phyloP scores from a whole-genome alignment of 176 grass and related monocot genomes.

The Stipa capillata region DNA sequence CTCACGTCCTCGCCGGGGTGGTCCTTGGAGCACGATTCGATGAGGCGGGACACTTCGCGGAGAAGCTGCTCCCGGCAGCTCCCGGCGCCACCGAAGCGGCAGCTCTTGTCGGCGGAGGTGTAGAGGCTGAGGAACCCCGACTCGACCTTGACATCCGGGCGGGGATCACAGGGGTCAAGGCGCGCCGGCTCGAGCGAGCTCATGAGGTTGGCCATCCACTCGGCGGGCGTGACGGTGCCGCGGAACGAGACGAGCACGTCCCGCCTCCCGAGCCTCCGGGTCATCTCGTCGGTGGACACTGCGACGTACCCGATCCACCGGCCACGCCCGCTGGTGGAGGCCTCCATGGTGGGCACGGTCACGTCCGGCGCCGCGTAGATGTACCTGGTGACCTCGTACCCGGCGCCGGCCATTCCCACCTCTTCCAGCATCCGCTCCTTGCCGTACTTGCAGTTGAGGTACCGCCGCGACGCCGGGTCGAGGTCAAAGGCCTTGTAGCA shows the following conservation, averaged over 20 bases:
- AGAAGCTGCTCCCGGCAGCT: background rate
- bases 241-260: background rate
- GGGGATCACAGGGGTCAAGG: background rate
- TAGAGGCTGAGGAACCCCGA: background rate
- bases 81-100: background rate
- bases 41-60: background rate
- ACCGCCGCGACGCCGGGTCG: conserved; percentile 20
- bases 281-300: background rate
- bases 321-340: background rate
- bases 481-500: conserved; percentile 19
- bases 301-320: background rate
- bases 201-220: background rate
- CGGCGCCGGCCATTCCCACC: conserved; percentile 41
- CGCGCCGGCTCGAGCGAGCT: background rate
- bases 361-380: conserved; percentile 46
- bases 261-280: background rate
- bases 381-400: conserved; percentile 53
- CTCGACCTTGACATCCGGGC: background rate
- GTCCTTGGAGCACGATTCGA: background rate
- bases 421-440: conserved; percentile 45
- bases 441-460: conserved; percentile 70
- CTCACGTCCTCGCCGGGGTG: background rate
- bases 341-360: background rate
- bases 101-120: background rate
- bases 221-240: background rate